These are phyloP conservation scores for Dendrocalamus sinicus DNA, from an alignment of 176 grass and related monocot genomes.

Conservation along the genomic window DNA sequence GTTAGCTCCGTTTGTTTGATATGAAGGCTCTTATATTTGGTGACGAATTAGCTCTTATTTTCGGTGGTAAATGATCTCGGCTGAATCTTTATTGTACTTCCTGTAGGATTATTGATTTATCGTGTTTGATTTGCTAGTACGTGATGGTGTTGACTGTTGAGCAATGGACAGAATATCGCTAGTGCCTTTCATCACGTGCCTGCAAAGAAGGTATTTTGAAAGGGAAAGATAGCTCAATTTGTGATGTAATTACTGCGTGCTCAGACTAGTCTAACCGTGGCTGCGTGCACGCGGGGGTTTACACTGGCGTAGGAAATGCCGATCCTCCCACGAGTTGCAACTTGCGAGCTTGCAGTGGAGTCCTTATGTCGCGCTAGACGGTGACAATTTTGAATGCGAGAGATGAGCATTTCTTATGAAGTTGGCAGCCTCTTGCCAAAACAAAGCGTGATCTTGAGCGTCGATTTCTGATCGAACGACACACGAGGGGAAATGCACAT, in stretches of 20 bases:
- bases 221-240: not conserved
- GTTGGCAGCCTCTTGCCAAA: not conserved
- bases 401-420: not conserved
- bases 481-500: not conserved
- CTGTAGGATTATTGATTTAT: not conserved
- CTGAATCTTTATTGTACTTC: not conserved
- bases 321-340: not conserved
- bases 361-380: not conserved
- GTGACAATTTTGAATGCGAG: not conserved
- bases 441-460: not conserved
- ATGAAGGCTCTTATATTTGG: slow-evolving; percentile 6
- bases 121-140: not conserved
- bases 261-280: not conserved
- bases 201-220: not conserved
- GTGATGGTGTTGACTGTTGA: not conserved
- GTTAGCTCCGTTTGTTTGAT: not conserved
- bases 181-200: not conserved
- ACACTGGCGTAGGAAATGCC: too few species aligned
- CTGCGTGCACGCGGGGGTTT: not conserved
- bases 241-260: not conserved
- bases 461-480: not conserved
- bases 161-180: not conserved
- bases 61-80: not conserved
- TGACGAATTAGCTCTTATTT: not conserved
- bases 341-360: not conserved